Evolutionary conservation across 1,284 basidiomycete species (phyloP), one percentile per base, ranked within the genome.

Genomic region (Kalmanozyma brasiliensis): DNA sequence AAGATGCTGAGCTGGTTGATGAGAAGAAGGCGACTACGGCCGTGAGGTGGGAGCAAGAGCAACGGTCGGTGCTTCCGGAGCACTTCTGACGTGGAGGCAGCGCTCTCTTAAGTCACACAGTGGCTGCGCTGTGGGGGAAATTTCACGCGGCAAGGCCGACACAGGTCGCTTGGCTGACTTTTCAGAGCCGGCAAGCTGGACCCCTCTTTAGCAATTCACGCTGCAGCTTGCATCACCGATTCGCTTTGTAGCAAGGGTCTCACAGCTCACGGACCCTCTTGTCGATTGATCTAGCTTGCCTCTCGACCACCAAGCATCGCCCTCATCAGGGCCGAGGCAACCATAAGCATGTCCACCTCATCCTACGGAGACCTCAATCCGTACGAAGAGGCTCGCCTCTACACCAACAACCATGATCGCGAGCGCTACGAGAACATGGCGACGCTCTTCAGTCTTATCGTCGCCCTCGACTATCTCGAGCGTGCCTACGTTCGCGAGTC

Each of bases 381-480:
- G 13, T 75, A 70, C 49, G 65, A 98, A 86, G 94, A 98, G 82
- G 93, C 91, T 13, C 88, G 93, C 41, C 86, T 98, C 16, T 93
- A 93, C 84, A 89, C 87, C 7, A 92, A 89, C 40, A 95, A 95
- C 78, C 86, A 91, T 8, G 93, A 96, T 80, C 86, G 95, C 58
- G 95, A 98, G 82, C 89, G 88, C 74, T 91, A 91, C 79, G 94
- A 92, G 76, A 90, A 91, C 30, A 86, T 93, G 32, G 91, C 93
- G 1, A 98, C 93, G 8, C 85, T 98, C 6, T 98, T 92, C 78
- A 91, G 91, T 23, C 91, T 98, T 76, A 89, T 97, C 60, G 90
- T 95, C 48, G 88, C 91, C 1, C 86, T 99, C 23, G 94, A 98
- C 80, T 96, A 94, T 79, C 89, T 98, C 23, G 95, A 98, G 82